Base-by-base conservation (phyloP, 140 eudicot genomes). In the Ambrosia hybrid region DNA sequence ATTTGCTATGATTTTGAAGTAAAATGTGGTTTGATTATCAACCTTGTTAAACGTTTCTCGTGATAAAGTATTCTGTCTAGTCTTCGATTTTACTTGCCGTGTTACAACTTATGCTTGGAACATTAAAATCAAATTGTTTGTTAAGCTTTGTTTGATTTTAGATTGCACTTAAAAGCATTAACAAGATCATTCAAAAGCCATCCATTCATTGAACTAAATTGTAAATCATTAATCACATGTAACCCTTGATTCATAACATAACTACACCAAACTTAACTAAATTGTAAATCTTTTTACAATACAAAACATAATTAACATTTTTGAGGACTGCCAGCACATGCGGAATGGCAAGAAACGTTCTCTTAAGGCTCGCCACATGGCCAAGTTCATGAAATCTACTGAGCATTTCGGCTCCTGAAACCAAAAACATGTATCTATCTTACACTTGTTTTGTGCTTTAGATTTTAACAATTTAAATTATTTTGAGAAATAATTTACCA, bases 381-480 rank as follows among this genome's bases (percentile, higher is more conserved):
- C 11, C 43, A 59, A 65, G 41, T 30, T 15, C 57, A 5, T 51
- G 46, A 68, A 62, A 12, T 36, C 61, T 71, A 65, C 11, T 70
- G 78, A 8, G 67, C 85, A 12, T 79, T 79, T 51, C 83, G 79
- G 79, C 66, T 57, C 83, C 83, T 79, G 75, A 17, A 55, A 65
- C 9, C 16, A 17, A 36, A 65, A 70, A 58, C 5, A n/a, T 36
- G 11, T 12, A 60, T 12, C 16, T 58, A 26, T 15, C 5, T 7
- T 6, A 55, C 26, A 21, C 26, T 21, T 21, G 26, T 21, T 21
- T 21, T 21, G 26, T 55, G 60, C 2, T 1, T 15, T 15, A 2
- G 1, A 55, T 55, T 55, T 14, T n/a, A 14, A 55, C 15, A n/a
- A 15, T 21, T 21, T 1, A 21, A 21, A 34, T 4, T 53, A 9